A percentile compares a stretch with the other conserved stretches of the same genome.
These are phyloP conservation scores for Chenopodium suecicum DNA, from an alignment of 148 eudicot species.

Conservation along the genomic window DNA sequence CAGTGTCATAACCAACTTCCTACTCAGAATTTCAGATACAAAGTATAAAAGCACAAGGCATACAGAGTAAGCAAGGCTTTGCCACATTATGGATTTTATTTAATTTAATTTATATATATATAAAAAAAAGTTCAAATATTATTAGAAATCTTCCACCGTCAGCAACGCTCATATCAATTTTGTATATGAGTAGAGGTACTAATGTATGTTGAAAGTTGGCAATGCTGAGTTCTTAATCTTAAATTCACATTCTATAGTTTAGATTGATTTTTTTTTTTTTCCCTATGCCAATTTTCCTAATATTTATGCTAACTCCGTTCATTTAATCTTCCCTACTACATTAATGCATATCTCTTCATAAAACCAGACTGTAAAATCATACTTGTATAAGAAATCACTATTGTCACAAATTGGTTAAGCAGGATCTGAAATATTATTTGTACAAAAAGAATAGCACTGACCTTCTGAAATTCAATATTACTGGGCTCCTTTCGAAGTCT, in stretches of 20 bases:
- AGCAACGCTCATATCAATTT: not conserved
- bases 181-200: not conserved
- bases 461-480: constrained; percentile 64
- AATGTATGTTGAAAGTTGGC: not conserved
- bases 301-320: not conserved
- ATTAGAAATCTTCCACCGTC: not conserved
- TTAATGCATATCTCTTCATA: not conserved
- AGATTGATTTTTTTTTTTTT: not conserved
- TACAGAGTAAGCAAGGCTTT: not conserved
- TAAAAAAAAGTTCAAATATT: too few relatives aligned
- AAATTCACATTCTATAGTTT: not conserved
- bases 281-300: not conserved
- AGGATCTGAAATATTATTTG: not conserved
- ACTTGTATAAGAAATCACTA: not conserved
- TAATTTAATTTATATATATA: too few relatives aligned
- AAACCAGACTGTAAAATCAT: not conserved
- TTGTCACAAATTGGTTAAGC: not conserved
- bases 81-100: too few relatives aligned
- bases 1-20: not conserved
- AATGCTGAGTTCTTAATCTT: not conserved
- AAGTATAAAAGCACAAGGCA: too few relatives aligned
- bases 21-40: too few relatives aligned
- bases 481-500: constrained; percentile 56
- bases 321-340: not conserved
- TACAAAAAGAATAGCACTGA: constrained; percentile 18